Conservation (phyloP, 192 early-diverging fungal species). For the Coemansia sp. region DNA sequence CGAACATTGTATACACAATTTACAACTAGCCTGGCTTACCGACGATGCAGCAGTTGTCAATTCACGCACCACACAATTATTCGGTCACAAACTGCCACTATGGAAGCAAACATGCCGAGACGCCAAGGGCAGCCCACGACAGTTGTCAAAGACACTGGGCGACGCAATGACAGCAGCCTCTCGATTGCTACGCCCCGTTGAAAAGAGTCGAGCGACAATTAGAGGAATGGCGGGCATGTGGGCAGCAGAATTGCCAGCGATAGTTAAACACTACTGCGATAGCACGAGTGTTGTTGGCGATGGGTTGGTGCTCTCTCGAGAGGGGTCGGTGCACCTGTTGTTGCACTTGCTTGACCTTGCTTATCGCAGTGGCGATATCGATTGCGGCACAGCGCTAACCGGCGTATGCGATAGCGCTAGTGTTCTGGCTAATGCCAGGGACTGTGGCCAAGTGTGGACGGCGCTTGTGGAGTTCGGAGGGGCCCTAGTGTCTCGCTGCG, state of each 20-base stretch:
- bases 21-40: conserved; percentile 21
- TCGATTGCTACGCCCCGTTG: not conserved
- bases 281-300: not conserved
- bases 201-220: not conserved
- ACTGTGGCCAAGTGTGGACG: conserved; percentile 12
- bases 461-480: conserved; percentile 20
- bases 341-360: conserved; percentile 27
- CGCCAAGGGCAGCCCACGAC: not conserved
- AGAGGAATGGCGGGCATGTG: conserved; percentile 9
- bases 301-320: conserved; percentile 4
- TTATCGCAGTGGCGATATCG: conserved; percentile 4
- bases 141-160: not conserved
- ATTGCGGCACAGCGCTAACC: not conserved
- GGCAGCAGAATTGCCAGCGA: conserved; percentile 13
- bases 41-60: conserved; percentile 1
- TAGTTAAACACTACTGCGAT: conserved; percentile 2
- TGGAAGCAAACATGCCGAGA: conserved; percentile 23
- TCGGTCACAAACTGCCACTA: conserved; percentile 16
- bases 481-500: not conserved
- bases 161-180: conserved; percentile 10
- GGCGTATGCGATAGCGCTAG: conserved; percentile 7
- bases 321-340: conserved; percentile 16
- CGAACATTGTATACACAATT: conserved; percentile 33
- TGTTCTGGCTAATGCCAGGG: not conserved
- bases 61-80: conserved; percentile 9